These are phyloP conservation scores for Oryza longistaminata DNA, from an alignment of 176 grass and related monocot species.

Conservation along the genomic window DNA sequence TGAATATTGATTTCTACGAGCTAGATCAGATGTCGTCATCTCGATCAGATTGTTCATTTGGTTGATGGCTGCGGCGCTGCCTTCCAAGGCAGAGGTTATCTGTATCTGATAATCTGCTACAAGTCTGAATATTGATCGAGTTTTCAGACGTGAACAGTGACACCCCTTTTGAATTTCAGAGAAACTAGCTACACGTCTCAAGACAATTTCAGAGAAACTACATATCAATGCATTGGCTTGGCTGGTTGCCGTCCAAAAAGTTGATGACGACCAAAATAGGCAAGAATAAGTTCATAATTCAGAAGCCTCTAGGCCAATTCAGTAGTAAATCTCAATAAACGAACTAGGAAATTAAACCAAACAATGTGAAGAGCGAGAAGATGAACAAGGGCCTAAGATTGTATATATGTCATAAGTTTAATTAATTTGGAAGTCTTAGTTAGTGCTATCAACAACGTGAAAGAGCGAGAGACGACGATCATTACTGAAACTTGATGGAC, in stretches of 20 bases:
- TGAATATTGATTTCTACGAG: too few relatives aligned
- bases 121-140: not conserved
- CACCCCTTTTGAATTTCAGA: not conserved
- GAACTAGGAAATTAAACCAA: not conserved
- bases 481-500: conserved; percentile 40
- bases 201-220: not conserved
- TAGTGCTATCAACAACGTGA: conserved; percentile 25
- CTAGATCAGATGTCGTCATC: too few relatives aligned
- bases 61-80: too few relatives aligned
- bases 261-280: not conserved
- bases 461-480: conserved; percentile 8
- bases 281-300: not conserved
- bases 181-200: too few relatives aligned
- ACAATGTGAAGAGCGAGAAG: not conserved
- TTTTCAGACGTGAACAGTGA: not conserved
- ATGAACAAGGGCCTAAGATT: too few relatives aligned
- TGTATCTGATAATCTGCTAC: too few relatives aligned
- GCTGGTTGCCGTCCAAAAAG: too few relatives aligned
- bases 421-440: not conserved
- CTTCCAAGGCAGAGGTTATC: too few relatives aligned
- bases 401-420: too few relatives aligned
- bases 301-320: not conserved
- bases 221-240: too few relatives aligned
- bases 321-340: not conserved
- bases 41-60: too few relatives aligned